Conservation (phyloP, 2,329 filamentous ascomycete species). For the Anthostomella pinea region DNA sequence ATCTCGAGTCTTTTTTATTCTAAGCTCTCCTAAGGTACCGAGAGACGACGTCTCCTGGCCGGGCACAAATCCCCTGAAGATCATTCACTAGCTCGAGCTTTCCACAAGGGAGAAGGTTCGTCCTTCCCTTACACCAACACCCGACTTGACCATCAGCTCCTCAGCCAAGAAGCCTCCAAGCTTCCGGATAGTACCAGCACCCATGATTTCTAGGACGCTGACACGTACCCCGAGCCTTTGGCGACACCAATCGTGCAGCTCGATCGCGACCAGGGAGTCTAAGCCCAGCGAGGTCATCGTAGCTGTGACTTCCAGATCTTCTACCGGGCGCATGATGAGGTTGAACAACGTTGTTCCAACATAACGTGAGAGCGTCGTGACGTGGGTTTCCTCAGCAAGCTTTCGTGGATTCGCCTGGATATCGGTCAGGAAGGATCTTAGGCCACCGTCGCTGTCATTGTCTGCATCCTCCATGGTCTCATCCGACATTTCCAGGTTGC, state of each 20-base stretch:
- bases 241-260: conserved; percentile 11
- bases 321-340: conserved; percentile 8
- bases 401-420: conserved; percentile 1
- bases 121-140: no score
- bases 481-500: conserved; percentile 3
- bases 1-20: no score
- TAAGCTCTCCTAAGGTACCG: no score
- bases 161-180: no score
- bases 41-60: no score
- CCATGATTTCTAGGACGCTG: conserved; percentile 36
- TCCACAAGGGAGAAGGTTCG: no score
- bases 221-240: conserved; percentile 29
- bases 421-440: conserved; percentile 2
- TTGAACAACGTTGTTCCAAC: conserved; percentile 5
- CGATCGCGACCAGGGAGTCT: conserved; percentile 13
- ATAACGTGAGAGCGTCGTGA: conserved; percentile 1
- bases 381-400: conserved; percentile 1
- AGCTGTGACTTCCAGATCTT: conserved; percentile 7
- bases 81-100: no score
- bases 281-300: not conserved
- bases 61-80: no score
- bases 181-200: no score
- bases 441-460: conserved; percentile 1
- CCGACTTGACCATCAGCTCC: no score
- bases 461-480: not conserved